These are phyloP conservation scores for Ambrosiella cleistominuta DNA, from an alignment of 2,329 filamentous ascomycete species.

Conservation along the genomic window DNA sequence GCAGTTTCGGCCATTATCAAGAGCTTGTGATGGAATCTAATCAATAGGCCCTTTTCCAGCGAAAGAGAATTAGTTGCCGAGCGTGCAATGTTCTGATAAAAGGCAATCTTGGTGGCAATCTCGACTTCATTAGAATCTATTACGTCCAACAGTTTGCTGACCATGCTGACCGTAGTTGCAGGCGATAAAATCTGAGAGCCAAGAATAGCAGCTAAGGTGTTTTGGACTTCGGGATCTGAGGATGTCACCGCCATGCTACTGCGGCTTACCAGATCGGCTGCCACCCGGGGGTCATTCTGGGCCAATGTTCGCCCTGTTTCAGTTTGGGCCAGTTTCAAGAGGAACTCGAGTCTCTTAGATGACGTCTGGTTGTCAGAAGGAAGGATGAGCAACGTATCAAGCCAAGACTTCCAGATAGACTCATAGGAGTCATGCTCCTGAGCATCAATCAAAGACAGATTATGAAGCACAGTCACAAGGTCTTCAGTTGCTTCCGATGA, in stretches of 20 bases:
- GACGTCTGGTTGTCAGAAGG: not conserved
- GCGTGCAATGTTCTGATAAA: not conserved
- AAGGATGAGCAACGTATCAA: constrained; percentile 24
- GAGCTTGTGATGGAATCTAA: no score
- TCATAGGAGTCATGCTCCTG: constrained; percentile 19
- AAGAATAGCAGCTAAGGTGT: not conserved
- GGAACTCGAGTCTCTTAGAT: not conserved
- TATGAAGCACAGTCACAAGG: constrained; percentile 47
- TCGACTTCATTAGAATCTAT: not conserved
- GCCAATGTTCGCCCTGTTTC: not conserved
- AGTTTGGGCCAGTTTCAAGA: not conserved
- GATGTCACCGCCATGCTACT: not conserved
- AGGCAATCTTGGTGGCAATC: not conserved
- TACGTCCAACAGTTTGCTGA: not conserved
- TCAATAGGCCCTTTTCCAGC: no score
- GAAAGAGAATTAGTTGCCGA: not conserved
- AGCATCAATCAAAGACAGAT: constrained; percentile 26
- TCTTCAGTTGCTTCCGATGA: constrained; percentile 50
- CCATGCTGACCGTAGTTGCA: not conserved
- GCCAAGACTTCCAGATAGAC: constrained; percentile 28
- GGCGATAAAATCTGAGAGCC: not conserved
- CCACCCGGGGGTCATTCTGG: not conserved
- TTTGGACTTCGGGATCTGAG: not conserved
- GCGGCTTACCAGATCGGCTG: not conserved
- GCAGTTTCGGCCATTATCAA: no score